Evolutionary conservation across 208 protist genomes (phyloP), one percentile per base, ranked within the genome.

Genomic region (Leishmania braziliensis): DNA sequence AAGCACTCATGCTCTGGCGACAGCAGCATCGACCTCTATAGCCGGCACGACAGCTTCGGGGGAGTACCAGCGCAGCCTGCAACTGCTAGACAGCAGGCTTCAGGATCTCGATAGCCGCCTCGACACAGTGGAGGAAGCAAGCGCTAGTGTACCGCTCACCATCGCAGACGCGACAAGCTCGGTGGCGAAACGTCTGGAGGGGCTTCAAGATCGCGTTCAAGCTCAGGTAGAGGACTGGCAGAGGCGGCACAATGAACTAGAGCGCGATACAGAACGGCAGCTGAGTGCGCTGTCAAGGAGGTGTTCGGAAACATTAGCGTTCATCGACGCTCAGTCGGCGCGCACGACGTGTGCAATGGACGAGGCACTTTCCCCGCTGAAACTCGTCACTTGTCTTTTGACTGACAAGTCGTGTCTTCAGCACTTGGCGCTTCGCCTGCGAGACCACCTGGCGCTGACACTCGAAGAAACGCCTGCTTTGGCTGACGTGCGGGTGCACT

Each of bases 341-440:
- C 81, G 36, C 50, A 33, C 68, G n/a, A 36, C 65, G 10, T 58
- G 50, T 8, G 48, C 73, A 29, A 0, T 81, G 12, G 66, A 78
- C 29, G 48, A 58, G 8, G 3, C 56, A 5, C 18, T 73, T 3
- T n/a, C 81, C 3, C 81, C 81, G 26, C 23, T 75, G 51, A 69
- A 58, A 3, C 18, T 84, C 5, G 76, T 53, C 16, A 56, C 60
- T 12, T 54, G 39, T 12, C 69, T 84, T 29, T 33, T 70, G 0
- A 6, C 60, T 23, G 77, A 84, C 48, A 20, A 26, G 39, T 36
- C 66, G 5, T 66, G 60, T 29, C 29, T 80, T 9, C 81, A 78
- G 46, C 81, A 66, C 29, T 76, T 84, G n/a, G 66, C 81, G 0
- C 39, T 51, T 51, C 69, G 60, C 50, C 81, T 84, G 54, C 81